Evolutionary conservation across 257 asterid species (phyloP).

Genomic region (Eucommia ulmoides): DNA sequence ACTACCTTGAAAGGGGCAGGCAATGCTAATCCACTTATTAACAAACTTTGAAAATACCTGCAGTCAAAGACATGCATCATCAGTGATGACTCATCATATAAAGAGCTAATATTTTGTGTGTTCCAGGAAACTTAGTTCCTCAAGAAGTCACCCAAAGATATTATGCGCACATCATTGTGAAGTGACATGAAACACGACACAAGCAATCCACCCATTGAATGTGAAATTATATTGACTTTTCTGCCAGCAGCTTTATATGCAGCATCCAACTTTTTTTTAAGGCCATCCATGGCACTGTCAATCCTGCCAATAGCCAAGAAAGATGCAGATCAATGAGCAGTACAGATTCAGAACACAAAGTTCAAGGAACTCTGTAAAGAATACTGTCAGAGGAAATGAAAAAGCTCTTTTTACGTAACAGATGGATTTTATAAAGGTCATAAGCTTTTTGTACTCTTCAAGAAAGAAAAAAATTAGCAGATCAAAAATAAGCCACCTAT

Average conservation of each 20-base stretch:
- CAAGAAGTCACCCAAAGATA: constrained; percentile 3
- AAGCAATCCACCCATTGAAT: constrained; percentile 92
- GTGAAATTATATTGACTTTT: constrained; percentile 75
- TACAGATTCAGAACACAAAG: neutral
- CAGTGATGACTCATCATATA: constrained; percentile 13
- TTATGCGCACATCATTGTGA: constrained; percentile 51
- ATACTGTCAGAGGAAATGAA: neutral
- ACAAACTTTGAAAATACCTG: constrained; percentile 69
- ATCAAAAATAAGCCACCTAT: constrained; percentile 38
- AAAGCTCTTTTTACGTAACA: neutral
- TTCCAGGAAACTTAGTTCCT: no score
- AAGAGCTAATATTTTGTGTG: neutral
- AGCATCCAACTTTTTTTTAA: constrained; percentile 53
- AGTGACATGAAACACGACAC: constrained; percentile 56
- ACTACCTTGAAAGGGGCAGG: constrained; percentile 82
- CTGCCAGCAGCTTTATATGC: constrained; percentile 87
- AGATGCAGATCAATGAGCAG: constrained; percentile 3
- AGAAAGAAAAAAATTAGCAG: no score
- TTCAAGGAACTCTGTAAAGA: constrained; percentile 3
- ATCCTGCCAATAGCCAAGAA: constrained; percentile 38
- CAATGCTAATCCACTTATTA: constrained; percentile 74
- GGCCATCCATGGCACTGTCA: constrained; percentile 58
- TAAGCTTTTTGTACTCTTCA: no score
- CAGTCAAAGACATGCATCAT: constrained; percentile 12
- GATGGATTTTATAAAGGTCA: no score